Evolutionary conservation across 2,329 filamentous ascomycete genomes (phyloP).

Genomic region (Amylocarpus encephaloides): DNA sequence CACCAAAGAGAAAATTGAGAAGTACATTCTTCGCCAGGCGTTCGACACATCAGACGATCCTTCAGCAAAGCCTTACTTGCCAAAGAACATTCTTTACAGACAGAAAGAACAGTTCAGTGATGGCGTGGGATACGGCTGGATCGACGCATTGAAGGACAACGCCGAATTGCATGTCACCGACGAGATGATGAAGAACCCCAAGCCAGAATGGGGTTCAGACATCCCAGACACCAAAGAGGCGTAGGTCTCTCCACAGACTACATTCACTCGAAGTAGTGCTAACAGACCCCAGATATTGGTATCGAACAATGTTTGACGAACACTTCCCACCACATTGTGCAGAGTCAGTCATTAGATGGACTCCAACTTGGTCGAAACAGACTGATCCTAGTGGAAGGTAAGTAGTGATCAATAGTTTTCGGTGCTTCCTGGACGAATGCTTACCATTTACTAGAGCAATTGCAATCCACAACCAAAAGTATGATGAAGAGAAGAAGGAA

Average conservation of each 20-base stretch:
- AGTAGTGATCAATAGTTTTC: conserved; percentile 2
- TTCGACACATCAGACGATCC: conserved; percentile 92
- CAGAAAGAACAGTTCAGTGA: conserved; percentile 99
- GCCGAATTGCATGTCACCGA: conserved; percentile 86
- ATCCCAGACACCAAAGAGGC: conserved; percentile 96
- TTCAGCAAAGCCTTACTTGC: conserved; percentile 76
- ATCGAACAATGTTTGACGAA: conserved; percentile 97
- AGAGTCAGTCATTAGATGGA: conserved; percentile 91
- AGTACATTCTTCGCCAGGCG: conserved; percentile 96
- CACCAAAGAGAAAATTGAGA: conserved; percentile 67
- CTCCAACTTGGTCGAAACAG: conserved; percentile 95
- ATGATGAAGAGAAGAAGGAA: conserved; percentile 39
- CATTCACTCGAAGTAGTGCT: conserved; percentile 5
- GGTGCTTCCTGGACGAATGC: neutral
- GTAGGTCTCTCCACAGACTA: conserved; percentile 42
- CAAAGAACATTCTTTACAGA: conserved; percentile 90
- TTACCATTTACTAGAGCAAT: conserved; percentile 56
- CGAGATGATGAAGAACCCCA: conserved; percentile 98
- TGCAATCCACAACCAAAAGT: conserved; percentile 68
- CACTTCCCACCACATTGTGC: conserved; percentile 92
- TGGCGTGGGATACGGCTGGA: conserved; percentile 98
- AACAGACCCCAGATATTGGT: conserved; percentile 68
- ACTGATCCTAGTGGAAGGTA: conserved; percentile 77
- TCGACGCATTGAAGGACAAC: conserved; percentile 92
- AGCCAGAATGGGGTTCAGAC: conserved; percentile 89